Percentiles rank a stretch among this genome's conserved stretches.
Evolutionary conservation across 1,284 basidiomycete species (phyloP).

Genomic region (Blastosporella zonata): DNA sequence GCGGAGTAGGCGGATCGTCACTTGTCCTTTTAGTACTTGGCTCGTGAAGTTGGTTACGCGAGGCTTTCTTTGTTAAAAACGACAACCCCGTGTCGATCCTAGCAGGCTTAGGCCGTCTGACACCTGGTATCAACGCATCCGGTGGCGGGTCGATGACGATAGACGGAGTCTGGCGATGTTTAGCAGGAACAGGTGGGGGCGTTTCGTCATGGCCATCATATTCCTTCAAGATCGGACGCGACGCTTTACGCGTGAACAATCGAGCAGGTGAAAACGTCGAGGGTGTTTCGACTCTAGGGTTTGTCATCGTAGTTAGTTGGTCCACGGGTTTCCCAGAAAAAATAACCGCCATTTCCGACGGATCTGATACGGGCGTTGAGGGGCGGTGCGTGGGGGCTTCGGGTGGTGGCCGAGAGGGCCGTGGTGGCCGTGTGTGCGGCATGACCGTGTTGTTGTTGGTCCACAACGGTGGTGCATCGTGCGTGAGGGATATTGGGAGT

Average conservation of each 20-base stretch:
- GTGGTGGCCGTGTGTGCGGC: neutral
- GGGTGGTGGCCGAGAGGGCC: neutral
- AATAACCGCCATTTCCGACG: neutral
- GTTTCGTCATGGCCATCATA: neutral
- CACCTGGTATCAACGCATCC: neutral
- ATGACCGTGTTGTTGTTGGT: neutral
- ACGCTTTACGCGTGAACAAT: conserved; percentile 10
- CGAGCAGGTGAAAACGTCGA: conserved; percentile 5
- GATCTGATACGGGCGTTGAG: neutral
- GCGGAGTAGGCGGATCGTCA: conserved; percentile 6
- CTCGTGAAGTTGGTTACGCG: conserved; percentile 5
- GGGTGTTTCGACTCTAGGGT: neutral
- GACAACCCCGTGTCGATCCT: conserved; percentile 8
- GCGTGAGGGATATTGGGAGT: neutral
- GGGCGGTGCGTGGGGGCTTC: conserved; percentile 2
- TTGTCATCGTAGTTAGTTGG: neutral
- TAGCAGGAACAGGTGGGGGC: neutral
- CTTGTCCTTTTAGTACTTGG: neutral
- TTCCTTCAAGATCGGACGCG: conserved; percentile 9
- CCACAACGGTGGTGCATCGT: neutral
- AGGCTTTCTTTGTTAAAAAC: conserved; percentile 6
- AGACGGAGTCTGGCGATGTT: neutral
- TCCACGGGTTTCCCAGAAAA: neutral
- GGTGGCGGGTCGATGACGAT: neutral
- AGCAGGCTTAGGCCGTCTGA: conserved; percentile 4